phyloP scores from a whole-genome alignment of 441 rosid species.

The Eutrema salsugineum region DNA sequence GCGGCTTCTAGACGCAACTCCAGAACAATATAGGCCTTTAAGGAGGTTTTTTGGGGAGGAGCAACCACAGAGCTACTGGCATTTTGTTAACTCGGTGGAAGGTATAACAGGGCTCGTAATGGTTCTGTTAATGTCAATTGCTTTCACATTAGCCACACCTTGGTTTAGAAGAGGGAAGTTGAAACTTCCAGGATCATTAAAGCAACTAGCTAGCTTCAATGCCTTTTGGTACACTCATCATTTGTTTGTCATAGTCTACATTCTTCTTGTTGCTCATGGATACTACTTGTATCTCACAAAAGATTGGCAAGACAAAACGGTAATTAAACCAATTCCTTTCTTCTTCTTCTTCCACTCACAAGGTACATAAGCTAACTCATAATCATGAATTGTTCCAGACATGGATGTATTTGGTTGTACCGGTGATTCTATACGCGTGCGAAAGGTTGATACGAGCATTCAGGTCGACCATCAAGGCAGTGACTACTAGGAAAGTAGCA shows the following conservation, averaged over 20 bases:
- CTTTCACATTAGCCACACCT: conserved; percentile 54
- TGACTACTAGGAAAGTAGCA: conserved; percentile 54
- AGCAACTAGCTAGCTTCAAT: conserved; percentile 61
- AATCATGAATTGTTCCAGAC: conserved; percentile 37
- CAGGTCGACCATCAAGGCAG: conserved; percentile 57
- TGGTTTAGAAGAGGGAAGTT: conserved; percentile 53
- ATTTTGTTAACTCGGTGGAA: conserved; percentile 44
- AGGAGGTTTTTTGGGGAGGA: conserved; percentile 41
- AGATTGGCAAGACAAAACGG: conserved; percentile 54
- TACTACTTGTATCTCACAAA: conserved; percentile 44
- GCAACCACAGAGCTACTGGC: conserved; percentile 50
- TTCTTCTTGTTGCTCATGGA: conserved; percentile 54
- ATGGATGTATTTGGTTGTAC: conserved; percentile 70
- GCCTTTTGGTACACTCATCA: conserved; percentile 77
- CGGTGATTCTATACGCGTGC: conserved; percentile 43
- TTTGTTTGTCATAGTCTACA: conserved; percentile 52
- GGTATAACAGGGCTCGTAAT: conserved; percentile 59
- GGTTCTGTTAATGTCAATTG: conserved; percentile 51
- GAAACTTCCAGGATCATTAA: conserved; percentile 47
- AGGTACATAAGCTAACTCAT: background rate
- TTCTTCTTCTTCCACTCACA: background rate
- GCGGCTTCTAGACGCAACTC: conserved; percentile 38
- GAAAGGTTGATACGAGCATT: conserved; percentile 59
- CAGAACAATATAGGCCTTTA: conserved; percentile 40
- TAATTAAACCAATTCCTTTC: background rate